Evolutionary conservation across 306 rosid species (phyloP).

Genomic region (Medicago lupulina): DNA sequence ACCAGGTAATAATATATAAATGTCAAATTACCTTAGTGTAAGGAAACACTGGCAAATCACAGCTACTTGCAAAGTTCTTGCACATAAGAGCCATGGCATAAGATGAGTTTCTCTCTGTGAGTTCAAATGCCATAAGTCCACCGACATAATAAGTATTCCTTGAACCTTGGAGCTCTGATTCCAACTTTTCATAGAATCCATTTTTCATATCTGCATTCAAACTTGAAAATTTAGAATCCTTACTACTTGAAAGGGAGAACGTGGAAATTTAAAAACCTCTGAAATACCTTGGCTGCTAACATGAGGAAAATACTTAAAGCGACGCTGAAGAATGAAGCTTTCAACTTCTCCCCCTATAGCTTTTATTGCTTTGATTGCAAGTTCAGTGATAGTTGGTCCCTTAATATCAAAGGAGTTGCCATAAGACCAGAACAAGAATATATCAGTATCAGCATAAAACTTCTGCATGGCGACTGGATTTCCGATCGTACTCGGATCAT

Average conservation of each 20-base stretch:
- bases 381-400: conserved; percentile 69
- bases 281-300: conserved; percentile 74
- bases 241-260: conserved; percentile 25
- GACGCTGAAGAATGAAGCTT: conserved; percentile 76
- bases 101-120: conserved; percentile 94
- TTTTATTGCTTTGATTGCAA: conserved; percentile 62
- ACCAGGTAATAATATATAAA: conserved; percentile 11
- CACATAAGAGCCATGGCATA: conserved; percentile 86
- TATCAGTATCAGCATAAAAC: conserved; percentile 67
- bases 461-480: conserved; percentile 93
- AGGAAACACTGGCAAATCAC: conserved; percentile 64
- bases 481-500: conserved; percentile 82
- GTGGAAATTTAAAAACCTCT: conserved; percentile 11
- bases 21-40: conserved; percentile 71
- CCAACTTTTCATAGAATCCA: conserved; percentile 87
- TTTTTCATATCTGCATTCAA: conserved; percentile 73
- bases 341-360: conserved; percentile 77
- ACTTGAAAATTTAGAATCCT: conserved; percentile 39
- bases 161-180: conserved; percentile 82
- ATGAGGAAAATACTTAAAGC: conserved; percentile 92
- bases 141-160: conserved; percentile 85
- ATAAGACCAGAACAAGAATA: conserved; percentile 92
- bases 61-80: conserved; percentile 79
- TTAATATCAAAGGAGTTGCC: conserved; percentile 73
- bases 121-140: conserved; percentile 96